phyloP scores from a whole-genome alignment of 768 basidiomycete species.

The Serendipita vermifera region DNA sequence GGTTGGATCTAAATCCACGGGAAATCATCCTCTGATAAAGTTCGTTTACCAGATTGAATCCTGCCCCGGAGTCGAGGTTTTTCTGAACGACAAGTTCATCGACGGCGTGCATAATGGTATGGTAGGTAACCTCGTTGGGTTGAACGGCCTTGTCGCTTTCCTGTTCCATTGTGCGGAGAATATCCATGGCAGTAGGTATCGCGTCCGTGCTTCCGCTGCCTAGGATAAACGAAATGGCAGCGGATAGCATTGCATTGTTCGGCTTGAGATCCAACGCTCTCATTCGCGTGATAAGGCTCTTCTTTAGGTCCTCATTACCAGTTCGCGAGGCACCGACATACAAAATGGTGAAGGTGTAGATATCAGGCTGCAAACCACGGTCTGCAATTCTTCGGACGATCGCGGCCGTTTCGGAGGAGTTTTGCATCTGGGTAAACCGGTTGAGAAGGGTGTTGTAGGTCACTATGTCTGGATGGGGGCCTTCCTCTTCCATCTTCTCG shows the following conservation, averaged over 20 bases:
- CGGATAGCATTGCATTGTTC: constrained; percentile 62
- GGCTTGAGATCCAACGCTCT: constrained; percentile 55
- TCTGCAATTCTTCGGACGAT: constrained; percentile 45
- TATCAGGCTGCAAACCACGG: constrained; percentile 51
- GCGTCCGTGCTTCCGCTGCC: constrained; percentile 39
- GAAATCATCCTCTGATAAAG: constrained; percentile 48
- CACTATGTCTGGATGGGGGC: constrained; percentile 55
- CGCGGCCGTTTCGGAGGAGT: constrained; percentile 47
- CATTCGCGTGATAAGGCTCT: constrained; percentile 61
- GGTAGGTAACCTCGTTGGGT: constrained; percentile 78
- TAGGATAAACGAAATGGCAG: constrained; percentile 67
- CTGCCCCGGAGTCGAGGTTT: constrained; percentile 34
- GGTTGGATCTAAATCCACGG: constrained; percentile 40
- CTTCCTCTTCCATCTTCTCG: constrained; percentile 27
- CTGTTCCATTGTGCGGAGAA: constrained; percentile 66
- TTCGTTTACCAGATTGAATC: constrained; percentile 34
- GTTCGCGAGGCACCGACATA: constrained; percentile 63
- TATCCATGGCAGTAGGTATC: constrained; percentile 48
- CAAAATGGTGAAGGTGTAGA: constrained; percentile 77
- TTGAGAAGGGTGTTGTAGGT: constrained; percentile 73
- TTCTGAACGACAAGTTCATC: constrained; percentile 33
- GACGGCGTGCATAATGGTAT: constrained; percentile 59
- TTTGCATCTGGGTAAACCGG: constrained; percentile 47
- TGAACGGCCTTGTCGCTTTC: constrained; percentile 26
- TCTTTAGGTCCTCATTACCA: constrained; percentile 51